Percentiles rank a stretch among this genome's conserved stretches.
phyloP scores from a whole-genome alignment of 2,329 filamentous ascomycete species.

The Pezicula radicicola region DNA sequence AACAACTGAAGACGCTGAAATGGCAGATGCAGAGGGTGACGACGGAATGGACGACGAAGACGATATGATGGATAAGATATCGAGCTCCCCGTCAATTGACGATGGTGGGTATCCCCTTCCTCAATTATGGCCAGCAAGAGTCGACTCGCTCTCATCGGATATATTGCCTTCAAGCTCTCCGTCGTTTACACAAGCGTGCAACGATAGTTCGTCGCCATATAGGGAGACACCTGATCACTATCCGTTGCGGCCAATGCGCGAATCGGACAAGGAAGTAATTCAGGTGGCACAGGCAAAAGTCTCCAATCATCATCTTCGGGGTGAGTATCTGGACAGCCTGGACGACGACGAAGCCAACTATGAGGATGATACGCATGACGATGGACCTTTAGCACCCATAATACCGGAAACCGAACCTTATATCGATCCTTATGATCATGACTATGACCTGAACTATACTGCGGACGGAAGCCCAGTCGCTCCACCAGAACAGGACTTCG shows the following conservation, averaged over 20 bases:
- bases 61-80: slow-evolving; percentile 98
- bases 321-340: slow-evolving; percentile 39
- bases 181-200: slow-evolving; percentile 27
- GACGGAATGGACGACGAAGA: slow-evolving; percentile 70
- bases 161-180: slow-evolving; percentile 9
- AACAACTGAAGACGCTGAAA: slow-evolving; percentile 56
- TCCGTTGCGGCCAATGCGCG: slow-evolving; percentile 17
- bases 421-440: slow-evolving; percentile 11
- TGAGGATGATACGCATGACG: neutral
- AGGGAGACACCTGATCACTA: slow-evolving; percentile 24
- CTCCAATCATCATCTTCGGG: slow-evolving; percentile 44
- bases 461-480: slow-evolving; percentile 35
- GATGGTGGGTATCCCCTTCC: slow-evolving; percentile 76
- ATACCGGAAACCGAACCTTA: neutral
- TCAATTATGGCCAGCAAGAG: slow-evolving; percentile 24
- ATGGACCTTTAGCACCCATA: neutral
- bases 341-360: slow-evolving; percentile 13
- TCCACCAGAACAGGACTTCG: slow-evolving; percentile 1
- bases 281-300: slow-evolving; percentile 18
- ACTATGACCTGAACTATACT: slow-evolving; percentile 54
- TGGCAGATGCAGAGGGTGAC: slow-evolving; percentile 66
- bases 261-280: slow-evolving; percentile 19
- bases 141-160: slow-evolving; percentile 21
- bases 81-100: slow-evolving; percentile 97
- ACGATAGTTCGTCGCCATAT: slow-evolving; percentile 28